These are phyloP conservation scores for Wickerhamiella azymoides DNA, from an alignment of 805 yeast species.

Conservation along the genomic window DNA sequence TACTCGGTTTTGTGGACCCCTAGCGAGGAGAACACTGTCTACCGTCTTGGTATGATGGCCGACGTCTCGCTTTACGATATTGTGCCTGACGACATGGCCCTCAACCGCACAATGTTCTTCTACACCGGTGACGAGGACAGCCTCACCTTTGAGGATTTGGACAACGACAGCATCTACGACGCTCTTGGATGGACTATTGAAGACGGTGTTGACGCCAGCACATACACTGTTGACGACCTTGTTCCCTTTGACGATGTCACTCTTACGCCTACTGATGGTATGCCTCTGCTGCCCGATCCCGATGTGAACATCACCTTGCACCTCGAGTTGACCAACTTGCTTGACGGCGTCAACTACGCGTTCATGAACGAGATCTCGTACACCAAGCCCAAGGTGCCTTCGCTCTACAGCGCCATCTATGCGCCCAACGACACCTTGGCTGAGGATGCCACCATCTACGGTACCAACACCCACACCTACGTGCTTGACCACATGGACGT, in stretches of 20 bases:
- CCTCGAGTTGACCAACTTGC: constrained; percentile 73
- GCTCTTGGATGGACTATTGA: constrained; percentile 23
- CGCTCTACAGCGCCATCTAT: constrained; percentile 62
- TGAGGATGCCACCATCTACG: constrained; percentile 51
- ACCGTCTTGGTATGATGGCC: constrained; percentile 66
- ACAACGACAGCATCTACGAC: constrained; percentile 51
- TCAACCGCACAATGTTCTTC: constrained; percentile 66
- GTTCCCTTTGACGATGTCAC: constrained; percentile 61
- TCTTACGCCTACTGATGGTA: constrained; percentile 48
- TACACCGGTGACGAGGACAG: constrained; percentile 20
- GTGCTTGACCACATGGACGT: constrained; percentile 55
- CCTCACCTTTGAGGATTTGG: constrained; percentile 20
- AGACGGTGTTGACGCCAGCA: constrained; percentile 12
- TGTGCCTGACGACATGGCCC: constrained; percentile 45
- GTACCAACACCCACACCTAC: constrained; percentile 63
- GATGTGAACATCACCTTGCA: constrained; percentile 53
- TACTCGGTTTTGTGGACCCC: constrained; percentile 65
- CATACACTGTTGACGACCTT: constrained; percentile 33
- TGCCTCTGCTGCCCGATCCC: constrained; percentile 47
- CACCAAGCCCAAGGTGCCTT: constrained; percentile 71
- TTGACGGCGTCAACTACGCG: constrained; percentile 87
- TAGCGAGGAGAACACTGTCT: constrained; percentile 45
- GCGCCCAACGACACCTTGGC: constrained; percentile 39
- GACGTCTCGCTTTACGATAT: constrained; percentile 76
- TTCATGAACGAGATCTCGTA: constrained; percentile 82